A percentile compares a stretch with the other conserved stretches of the same genome.
Evolutionary conservation across 2,329 filamentous ascomycete species (phyloP).

Genomic region (Exophiala lecanii-corni): DNA sequence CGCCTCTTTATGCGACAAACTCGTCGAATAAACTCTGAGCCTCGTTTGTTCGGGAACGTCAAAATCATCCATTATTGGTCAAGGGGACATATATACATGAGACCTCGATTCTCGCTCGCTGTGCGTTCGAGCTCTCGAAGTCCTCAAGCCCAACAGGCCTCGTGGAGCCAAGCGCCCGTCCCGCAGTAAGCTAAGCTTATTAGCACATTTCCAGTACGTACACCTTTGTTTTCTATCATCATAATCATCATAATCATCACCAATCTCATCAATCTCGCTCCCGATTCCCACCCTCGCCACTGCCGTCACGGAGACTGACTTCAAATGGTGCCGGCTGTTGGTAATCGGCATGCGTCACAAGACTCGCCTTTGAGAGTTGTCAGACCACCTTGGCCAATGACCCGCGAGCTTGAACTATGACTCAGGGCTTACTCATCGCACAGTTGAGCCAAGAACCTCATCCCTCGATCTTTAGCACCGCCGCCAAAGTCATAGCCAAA

Average conservation of each 20-base stretch:
- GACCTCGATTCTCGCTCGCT: no score
- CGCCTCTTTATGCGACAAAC: no score
- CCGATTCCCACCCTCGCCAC: constrained; percentile 8
- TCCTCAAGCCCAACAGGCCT: no score
- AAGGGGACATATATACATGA: no score
- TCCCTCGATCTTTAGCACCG: background rate
- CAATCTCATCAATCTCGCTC: constrained; percentile 6
- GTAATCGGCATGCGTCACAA: constrained; percentile 26
- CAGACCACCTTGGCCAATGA: constrained; percentile 21
- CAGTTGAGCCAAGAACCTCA: constrained; percentile 17
- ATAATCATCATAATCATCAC: constrained; percentile 11
- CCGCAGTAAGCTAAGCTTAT: no score
- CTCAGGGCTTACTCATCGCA: constrained; percentile 26
- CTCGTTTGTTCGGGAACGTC: no score
- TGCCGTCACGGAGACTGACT: constrained; percentile 18
- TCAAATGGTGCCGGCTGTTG: constrained; percentile 21
- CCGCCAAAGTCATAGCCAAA: background rate
- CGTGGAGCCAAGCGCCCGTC: no score
- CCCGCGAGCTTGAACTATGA: constrained; percentile 4
- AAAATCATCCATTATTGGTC: no score
- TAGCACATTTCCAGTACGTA: no score
- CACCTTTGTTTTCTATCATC: no score
- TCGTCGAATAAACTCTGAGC: no score
- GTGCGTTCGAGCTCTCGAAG: no score
- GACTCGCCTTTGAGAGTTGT: constrained; percentile 17